Conservation (phyloP, 73 alveolate species). For the Stentor coeruleus region DNA sequence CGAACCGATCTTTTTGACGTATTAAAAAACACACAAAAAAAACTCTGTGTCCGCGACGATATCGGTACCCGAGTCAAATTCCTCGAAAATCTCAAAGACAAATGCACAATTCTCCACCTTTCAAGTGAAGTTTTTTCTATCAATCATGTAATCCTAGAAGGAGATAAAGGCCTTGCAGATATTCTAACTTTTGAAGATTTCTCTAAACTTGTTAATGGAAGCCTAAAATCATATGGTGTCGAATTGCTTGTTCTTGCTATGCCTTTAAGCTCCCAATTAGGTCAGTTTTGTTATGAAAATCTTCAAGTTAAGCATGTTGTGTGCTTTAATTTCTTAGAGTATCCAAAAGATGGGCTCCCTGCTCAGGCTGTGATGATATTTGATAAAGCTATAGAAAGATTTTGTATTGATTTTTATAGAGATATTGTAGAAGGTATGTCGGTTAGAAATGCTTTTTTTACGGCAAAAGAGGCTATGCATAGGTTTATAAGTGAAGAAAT, state of each 20-base stretch:
- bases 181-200: constrained; percentile 1
- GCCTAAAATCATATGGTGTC: neutral
- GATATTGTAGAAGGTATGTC: neutral
- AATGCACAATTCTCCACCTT: neutral
- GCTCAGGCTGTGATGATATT: neutral
- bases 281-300: neutral
- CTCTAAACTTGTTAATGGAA: neutral
- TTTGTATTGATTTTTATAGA: constrained; percentile 9
- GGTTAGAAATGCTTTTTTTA: neutral
- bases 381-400: neutral
- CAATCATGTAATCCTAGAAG: neutral
- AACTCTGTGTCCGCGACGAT: neutral
- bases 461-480: constrained; percentile 23
- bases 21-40: neutral
- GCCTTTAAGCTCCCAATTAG: neutral
- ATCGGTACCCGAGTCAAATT: neutral
- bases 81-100: neutral
- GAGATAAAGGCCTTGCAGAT: constrained; percentile 5
- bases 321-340: neutral
- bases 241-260: constrained; percentile 14
- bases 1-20: neutral
- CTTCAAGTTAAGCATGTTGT: constrained; percentile 7
- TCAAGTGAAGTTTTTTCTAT: neutral
- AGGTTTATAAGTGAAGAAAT: neutral
- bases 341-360: constrained; percentile 18